A percentile compares a stretch with the other conserved stretches of the same genome.
phyloP scores from a whole-genome alignment of 2,329 filamentous ascomycete species.

The Cadophora luteo-olivacea region DNA sequence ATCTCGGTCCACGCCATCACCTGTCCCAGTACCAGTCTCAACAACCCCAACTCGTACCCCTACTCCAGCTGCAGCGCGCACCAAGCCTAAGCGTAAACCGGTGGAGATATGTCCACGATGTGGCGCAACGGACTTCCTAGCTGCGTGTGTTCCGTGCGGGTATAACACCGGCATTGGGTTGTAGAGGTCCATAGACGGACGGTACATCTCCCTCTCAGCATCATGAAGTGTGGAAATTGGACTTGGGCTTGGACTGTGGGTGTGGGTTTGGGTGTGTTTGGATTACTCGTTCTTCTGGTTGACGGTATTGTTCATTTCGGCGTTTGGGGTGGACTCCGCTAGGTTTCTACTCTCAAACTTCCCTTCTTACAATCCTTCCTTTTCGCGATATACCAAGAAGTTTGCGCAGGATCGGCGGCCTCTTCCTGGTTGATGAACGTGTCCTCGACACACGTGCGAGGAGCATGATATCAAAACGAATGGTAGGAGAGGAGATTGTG shows the following conservation, averaged over 20 bases:
- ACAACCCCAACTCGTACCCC: background rate
- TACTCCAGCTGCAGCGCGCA: background rate
- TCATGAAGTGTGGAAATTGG: background rate
- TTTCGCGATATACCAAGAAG: background rate
- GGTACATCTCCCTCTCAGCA: too few species aligned
- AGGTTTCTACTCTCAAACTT: background rate
- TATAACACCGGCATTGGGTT: slow-evolving; percentile 20
- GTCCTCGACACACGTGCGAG: too few species aligned
- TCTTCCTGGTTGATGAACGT: background rate
- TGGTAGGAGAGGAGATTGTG: too few species aligned
- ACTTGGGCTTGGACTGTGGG: too few species aligned
- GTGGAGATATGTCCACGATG: slow-evolving; percentile 20
- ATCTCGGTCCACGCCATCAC: background rate
- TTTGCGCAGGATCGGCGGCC: background rate
- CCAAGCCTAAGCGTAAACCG: background rate
- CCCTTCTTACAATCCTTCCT: background rate
- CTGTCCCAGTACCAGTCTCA: background rate
- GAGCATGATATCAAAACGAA: too few species aligned
- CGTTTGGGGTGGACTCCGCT: background rate
- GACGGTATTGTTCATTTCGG: background rate
- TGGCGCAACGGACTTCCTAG: slow-evolving; percentile 14
- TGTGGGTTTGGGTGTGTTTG: too few species aligned
- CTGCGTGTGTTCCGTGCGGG: slow-evolving; percentile 13
- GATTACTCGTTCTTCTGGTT: background rate
- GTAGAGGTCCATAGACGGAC: background rate